These are phyloP conservation scores for Podospora anserina DNA, from an alignment of 495 filamentous ascomycete genomes.

Conservation along the genomic window DNA sequence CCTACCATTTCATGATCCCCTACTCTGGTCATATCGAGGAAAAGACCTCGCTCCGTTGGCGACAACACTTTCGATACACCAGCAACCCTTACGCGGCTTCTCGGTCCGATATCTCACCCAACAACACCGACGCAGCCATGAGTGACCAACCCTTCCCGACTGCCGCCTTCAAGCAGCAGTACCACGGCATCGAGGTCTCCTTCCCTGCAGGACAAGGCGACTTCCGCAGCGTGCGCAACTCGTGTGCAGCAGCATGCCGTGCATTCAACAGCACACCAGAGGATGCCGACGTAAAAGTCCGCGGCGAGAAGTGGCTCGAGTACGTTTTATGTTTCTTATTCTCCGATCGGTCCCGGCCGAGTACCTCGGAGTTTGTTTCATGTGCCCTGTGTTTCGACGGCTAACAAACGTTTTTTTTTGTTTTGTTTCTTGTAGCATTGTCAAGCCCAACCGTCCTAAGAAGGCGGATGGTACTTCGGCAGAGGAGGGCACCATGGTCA, in stretches of 20 bases:
- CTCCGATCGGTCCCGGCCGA: background rate
- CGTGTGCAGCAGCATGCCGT: conserved; percentile 34
- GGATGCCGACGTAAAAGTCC: conserved; percentile 30
- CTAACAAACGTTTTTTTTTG: background rate
- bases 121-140: conserved; percentile 7
- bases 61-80: background rate
- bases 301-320: conserved; percentile 35
- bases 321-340: conserved; percentile 17
- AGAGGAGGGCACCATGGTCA: conserved; percentile 16
- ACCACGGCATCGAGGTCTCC: conserved; percentile 9
- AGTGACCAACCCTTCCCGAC: background rate
- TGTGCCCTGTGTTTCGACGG: background rate
- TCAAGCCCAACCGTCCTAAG: conserved; percentile 32
- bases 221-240: conserved; percentile 33
- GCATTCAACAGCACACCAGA: conserved; percentile 36
- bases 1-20: background rate
- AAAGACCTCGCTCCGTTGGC: background rate
- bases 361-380: background rate
- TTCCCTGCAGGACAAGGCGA: conserved; percentile 38
- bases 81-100: conserved; percentile 5
- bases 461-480: conserved; percentile 20
- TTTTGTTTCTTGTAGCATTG: conserved; percentile 26
- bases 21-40: background rate
- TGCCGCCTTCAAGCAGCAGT: conserved; percentile 9
- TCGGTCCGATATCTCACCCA: background rate